phyloP scores from a whole-genome alignment of 2,329 filamentous ascomycete species.

The Hymenoscyphus infarciens region DNA sequence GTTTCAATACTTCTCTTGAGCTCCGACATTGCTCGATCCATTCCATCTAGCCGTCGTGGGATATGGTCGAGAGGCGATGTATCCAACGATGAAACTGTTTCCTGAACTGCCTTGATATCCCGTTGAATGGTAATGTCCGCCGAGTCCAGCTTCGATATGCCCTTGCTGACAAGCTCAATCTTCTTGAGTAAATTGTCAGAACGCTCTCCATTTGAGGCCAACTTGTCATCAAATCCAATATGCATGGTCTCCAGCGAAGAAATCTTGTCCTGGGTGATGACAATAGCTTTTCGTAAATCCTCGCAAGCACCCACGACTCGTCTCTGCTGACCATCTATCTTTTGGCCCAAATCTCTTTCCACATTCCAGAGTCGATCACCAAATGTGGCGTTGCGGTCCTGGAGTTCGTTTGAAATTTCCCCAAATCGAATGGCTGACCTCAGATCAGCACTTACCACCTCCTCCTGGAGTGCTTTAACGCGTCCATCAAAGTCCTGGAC shows the following conservation, averaged over 20 bases:
- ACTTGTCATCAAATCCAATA: slow-evolving; percentile 19
- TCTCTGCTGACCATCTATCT: slow-evolving; percentile 24
- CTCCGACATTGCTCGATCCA: slow-evolving; percentile 21
- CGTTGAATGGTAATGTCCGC: slow-evolving; percentile 19
- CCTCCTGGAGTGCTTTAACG: slow-evolving; percentile 19
- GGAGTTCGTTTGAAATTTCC: slow-evolving; percentile 27
- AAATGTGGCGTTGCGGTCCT: slow-evolving; percentile 25
- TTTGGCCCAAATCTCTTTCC: slow-evolving; percentile 25
- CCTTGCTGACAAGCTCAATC: slow-evolving; percentile 17
- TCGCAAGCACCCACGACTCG: slow-evolving; percentile 22
- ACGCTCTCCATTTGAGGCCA: slow-evolving; percentile 7
- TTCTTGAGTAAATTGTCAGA: slow-evolving; percentile 17
- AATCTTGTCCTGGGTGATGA: slow-evolving; percentile 18
- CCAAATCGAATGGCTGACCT: slow-evolving; percentile 26
- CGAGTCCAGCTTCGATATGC: slow-evolving; percentile 19
- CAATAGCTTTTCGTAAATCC: slow-evolving; percentile 21
- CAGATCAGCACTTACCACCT: slow-evolving; percentile 23
- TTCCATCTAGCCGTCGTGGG: slow-evolving; percentile 18
- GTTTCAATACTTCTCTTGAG: slow-evolving; percentile 23
- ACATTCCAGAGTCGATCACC: slow-evolving; percentile 22
- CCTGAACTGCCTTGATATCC: slow-evolving; percentile 19
- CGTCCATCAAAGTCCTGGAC: slow-evolving; percentile 20
- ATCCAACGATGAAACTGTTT: slow-evolving; percentile 22
- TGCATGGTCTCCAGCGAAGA: slow-evolving; percentile 17
- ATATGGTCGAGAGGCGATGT: slow-evolving; percentile 19